Evolutionary conservation across 2,329 filamentous ascomycete genomes (phyloP), one percentile per base, ranked within the genome.

Genomic region (Tothia fuscella): DNA sequence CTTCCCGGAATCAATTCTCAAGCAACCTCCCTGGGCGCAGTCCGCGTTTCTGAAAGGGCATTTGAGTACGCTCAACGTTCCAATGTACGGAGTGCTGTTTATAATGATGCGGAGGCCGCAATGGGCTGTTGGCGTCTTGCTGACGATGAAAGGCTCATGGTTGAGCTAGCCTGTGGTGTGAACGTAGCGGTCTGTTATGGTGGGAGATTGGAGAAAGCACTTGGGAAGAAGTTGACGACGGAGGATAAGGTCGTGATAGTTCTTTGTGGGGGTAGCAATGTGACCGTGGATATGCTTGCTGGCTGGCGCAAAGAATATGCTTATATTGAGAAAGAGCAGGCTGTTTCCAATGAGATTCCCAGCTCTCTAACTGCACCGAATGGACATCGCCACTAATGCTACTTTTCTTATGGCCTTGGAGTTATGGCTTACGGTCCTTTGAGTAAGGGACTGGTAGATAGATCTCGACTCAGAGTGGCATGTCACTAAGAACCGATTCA

Each of bases 161-260:
- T 94, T 3, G 89, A 96, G 64, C 67, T 81, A 26, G 78, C 87
- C 0, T 95, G 89, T 57, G 87, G 88, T 1, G 86, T 89, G 5
- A 82, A 80, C 40, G 62, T 93, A 10, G 84, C 80, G 1, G 58
- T 75, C 3, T 77, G 70, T 45, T 86, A 85, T 52, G 74, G 73
- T 30, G 76, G 72, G 0, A 60, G 25, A 30, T 55, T 93, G 53
- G 71, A 78, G 53, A 66, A 69, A 50, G 62, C 57, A 2, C 50
- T 76, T 7, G 62, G 87, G 1, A 74, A 80, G 24, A 70, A 71
- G 25, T 70, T 85, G 48, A 78, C 71, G 61, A 65, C 67, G 0
- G 64, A 72, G 44, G 81, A 77, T 56, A 84, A 83, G 49, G 73
- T 95, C 5, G 86, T 95, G 2, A 66, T 95, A 41, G 70, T 93